Evolutionary conservation across 345 rosid genomes (phyloP), one percentile per base, ranked within the genome.

Genomic region (Lumnitzera racemosa): DNA sequence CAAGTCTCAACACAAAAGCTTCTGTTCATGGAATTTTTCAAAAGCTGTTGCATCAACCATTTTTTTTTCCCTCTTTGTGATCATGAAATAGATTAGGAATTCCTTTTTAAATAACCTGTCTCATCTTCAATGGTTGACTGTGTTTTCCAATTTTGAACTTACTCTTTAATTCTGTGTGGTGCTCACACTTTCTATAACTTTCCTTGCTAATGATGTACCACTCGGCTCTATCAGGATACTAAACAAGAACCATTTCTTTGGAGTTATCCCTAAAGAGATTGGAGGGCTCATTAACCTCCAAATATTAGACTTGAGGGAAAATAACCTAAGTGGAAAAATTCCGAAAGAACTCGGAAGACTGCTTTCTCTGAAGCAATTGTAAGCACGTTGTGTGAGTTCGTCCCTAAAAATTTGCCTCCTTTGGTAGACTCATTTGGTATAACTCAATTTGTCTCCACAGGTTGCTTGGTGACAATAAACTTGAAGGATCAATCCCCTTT

Each of bases 391-490:
- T 36, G 43, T 9, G 11, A 36, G 43, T 36, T 36, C 43, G 7
- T 36, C 9, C 43, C 43, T 5, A 36, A 36, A 29, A 36, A 36
- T 36, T 9, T 36, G 9, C 4, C 43, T 36, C 43, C 7, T 9
- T 36, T 36, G 9, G 43, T 36, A 36, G 11, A 36, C 1, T 36
- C 11, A 9, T 36, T 36, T 36, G 43, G 5, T 9, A 7, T 36
- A 36, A 36, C 43, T 36, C 43, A 48, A 36, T 60, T 56, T 63
- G 48, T 63, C 36, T 24, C 41, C 47, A 46, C 67, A 94, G 99
- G 88, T 82, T 86, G 77, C 83, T 94, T 67, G 74, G 72, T 71
- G 72, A 80, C 53, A 87, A 94, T 76, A 83, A 80, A 54, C 73
- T 94, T 64, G 74, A 83, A 62, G 88, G 88, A 55, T 69, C 53